phyloP scores from a whole-genome alignment of 1,139 yeast species.

The Blastobotrys persicus region DNA sequence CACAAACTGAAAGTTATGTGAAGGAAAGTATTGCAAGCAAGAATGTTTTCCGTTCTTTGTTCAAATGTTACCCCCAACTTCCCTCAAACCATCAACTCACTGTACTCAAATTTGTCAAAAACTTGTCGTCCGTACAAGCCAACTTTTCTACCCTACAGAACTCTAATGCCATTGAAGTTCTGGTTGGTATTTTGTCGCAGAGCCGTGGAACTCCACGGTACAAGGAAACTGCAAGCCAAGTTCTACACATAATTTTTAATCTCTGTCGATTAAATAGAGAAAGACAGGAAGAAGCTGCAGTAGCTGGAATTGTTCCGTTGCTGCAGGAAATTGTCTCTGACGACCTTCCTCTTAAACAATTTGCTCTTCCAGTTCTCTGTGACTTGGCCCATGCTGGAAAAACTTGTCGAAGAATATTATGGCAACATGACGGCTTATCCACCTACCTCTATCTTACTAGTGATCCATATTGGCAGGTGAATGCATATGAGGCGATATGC shows the following conservation, averaged over 20 bases:
- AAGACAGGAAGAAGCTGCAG: slow-evolving; percentile 53
- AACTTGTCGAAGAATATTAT: slow-evolving; percentile 42
- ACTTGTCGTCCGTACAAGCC: slow-evolving; percentile 32
- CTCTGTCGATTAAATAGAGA: slow-evolving; percentile 57
- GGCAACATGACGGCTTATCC: slow-evolving; percentile 45
- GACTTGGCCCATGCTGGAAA: slow-evolving; percentile 56
- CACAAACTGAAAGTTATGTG: slow-evolving; percentile 38
- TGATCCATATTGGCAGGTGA: slow-evolving; percentile 70
- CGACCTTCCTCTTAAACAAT: slow-evolving; percentile 56
- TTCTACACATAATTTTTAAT: slow-evolving; percentile 43
- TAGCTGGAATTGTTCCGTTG: slow-evolving; percentile 53
- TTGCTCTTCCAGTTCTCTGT: slow-evolving; percentile 60
- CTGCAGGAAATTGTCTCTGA: slow-evolving; percentile 47
- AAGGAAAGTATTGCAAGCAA: slow-evolving; percentile 29
- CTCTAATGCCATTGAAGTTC: slow-evolving; percentile 33
- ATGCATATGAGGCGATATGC: slow-evolving; percentile 58
- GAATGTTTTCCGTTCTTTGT: slow-evolving; percentile 23
- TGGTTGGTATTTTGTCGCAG: slow-evolving; percentile 31
- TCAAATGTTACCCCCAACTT: slow-evolving; percentile 25
- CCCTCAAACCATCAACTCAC: slow-evolving; percentile 23
- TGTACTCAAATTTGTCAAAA: slow-evolving; percentile 35
- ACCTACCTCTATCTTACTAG: slow-evolving; percentile 49
- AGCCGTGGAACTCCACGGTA: slow-evolving; percentile 14
- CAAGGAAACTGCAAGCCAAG: slow-evolving; percentile 28
- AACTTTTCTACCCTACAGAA: slow-evolving; percentile 30